These are phyloP conservation scores for Daphne laureola DNA, from an alignment of 441 rosid species.

Conservation along the genomic window DNA sequence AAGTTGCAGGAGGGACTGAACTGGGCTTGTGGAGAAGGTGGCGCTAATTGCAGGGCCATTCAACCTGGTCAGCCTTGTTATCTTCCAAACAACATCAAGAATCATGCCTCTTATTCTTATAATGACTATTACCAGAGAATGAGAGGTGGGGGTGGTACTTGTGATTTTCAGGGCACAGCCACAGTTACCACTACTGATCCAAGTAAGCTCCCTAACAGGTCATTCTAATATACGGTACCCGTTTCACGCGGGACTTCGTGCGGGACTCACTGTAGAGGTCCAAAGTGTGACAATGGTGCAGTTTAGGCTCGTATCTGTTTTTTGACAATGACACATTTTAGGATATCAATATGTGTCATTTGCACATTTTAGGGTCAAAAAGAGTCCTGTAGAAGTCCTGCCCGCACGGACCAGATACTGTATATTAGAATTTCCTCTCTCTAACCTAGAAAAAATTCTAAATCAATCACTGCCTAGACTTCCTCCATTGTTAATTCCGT, in stretches of 20 bases:
- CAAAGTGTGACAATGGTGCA: no score
- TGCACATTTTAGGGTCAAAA: no score
- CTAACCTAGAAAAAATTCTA: no score
- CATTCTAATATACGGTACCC: no score
- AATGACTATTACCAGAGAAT: constrained; percentile 76
- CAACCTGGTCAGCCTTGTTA: constrained; percentile 59
- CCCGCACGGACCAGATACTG: neutral
- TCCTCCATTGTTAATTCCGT: neutral
- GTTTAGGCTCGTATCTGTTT: no score
- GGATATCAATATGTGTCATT: no score
- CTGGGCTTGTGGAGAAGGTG: constrained; percentile 93
- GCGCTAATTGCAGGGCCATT: constrained; percentile 53
- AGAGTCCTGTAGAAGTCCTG: neutral
- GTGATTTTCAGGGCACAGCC: constrained; percentile 77
- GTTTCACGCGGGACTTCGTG: no score
- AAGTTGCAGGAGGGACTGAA: constrained; percentile 57
- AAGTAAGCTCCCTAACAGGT: constrained; percentile 35
- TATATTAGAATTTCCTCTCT: no score
- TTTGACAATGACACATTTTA: no score
- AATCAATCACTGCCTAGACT: no score
- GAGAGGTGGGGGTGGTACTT: constrained; percentile 62
- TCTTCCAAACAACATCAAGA: constrained; percentile 38
- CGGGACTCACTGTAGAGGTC: no score
- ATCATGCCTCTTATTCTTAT: constrained; percentile 76
- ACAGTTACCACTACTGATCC: constrained; percentile 49